Base-by-base conservation (phyloP, 805 yeast genomes). In the Saccharomycopsis sp. region DNA sequence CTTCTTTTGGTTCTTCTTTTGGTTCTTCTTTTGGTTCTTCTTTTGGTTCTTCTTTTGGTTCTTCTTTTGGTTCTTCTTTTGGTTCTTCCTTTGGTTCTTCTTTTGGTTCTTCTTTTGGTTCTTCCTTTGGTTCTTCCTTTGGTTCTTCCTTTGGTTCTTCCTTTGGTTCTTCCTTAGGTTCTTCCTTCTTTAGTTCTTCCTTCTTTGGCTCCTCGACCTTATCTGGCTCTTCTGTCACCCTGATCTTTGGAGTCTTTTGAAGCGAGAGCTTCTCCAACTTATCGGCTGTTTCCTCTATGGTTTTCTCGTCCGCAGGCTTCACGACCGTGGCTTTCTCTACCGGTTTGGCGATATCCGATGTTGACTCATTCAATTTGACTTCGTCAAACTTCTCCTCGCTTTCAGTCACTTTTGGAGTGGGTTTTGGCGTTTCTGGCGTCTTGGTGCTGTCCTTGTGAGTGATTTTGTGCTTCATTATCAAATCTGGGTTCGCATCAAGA, bases 401-500 rank as follows among this genome's bases (percentile, higher is more conserved):
- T 16, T 24, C n/a, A n/a, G 5, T 20, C 4, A 51, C n/a, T n/a
- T 24, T 3, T 4, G 16, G 21, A 14, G n/a, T 20, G 14, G 20
- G 9, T 48, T n/a, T n/a, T n/a, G n/a, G 52, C 9, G 40, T 24
- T 21, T 9, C 20, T 40, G 52, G 54, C 21, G 16, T n/a, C 21
- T n/a, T n/a, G 7, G 47, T 23, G n/a, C 34, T 47, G 47, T 55
- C 51, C 14, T 44, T 50, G n/a, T 40, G 53, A 34, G 34, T 34
- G 29, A 61, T 59, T 24, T 56, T 58, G 34, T 59, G 18, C 21
- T 56, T 54, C 2, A n/a, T 24, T 16, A 61, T 51, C 21, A 48
- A 18, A 2, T 59, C 60, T 8, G 34, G 18, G 44, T 52, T 56
- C 4, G 60, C 56, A 48, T 64, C 62, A 20, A 61, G 74, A 67